A percentile compares a stretch with the other conserved stretches of the same genome.
Conservation (phyloP, 176 grass and related monocot genomes). For the Tillandsia leiboldiana region DNA sequence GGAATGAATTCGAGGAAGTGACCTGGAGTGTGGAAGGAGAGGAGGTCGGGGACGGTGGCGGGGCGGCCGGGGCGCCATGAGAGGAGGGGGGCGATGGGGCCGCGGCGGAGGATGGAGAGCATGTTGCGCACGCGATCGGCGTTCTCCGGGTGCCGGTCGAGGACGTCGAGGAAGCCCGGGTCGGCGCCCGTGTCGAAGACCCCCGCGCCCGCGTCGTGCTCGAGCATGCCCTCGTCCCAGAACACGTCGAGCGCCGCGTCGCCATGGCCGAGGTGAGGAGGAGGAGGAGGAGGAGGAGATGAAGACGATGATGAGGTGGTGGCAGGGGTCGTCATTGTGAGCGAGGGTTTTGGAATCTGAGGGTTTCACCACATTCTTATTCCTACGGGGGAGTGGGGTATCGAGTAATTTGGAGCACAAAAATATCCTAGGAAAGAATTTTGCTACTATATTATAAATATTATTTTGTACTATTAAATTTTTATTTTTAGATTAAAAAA, state of each 20-base stretch:
- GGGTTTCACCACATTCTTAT: too few species aligned
- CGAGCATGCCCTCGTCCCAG: conserved; percentile 90
- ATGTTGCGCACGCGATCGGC: conserved; percentile 90
- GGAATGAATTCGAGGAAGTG: conserved; percentile 5
- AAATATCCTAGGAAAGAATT: too few species aligned
- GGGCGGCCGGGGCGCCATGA: conserved; percentile 62
- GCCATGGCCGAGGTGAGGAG: background rate
- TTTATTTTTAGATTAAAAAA: too few species aligned
- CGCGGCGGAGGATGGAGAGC: conserved; percentile 78
- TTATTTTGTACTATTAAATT: too few species aligned
- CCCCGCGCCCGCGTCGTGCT: conserved; percentile 68
- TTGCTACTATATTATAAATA: too few species aligned
- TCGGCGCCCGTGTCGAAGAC: conserved; percentile 76
- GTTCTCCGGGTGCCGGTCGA: conserved; percentile 82
- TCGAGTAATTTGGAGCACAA: too few species aligned
- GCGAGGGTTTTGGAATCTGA: background rate
- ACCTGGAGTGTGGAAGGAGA: conserved; percentile 67
- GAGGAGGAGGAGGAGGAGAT: background rate
- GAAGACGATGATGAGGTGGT: background rate
- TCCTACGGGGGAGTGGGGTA: too few species aligned
- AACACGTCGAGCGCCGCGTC: conserved; percentile 49
- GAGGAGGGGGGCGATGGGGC: conserved; percentile 54
- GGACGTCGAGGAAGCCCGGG: conserved; percentile 88
- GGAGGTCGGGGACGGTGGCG: conserved; percentile 49
- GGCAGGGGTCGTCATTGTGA: background rate